These are phyloP conservation scores for Lactifluus hygrophoroides DNA, from an alignment of 768 basidiomycete genomes.

Conservation along the genomic window DNA sequence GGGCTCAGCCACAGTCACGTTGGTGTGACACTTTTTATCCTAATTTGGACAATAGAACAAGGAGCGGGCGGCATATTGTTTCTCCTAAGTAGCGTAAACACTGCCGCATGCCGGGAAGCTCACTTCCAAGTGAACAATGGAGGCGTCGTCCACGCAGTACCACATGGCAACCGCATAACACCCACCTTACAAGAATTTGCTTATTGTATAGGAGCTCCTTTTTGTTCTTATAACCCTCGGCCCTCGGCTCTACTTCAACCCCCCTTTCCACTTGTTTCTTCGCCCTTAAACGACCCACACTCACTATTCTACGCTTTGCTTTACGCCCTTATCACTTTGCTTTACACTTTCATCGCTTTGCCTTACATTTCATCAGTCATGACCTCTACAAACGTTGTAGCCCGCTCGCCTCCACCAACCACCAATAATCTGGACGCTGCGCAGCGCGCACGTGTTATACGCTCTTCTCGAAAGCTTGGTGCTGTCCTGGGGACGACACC, in stretches of 20 bases:
- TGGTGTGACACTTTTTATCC: neutral
- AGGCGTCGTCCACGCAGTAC: too few species aligned
- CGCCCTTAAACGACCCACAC: neutral
- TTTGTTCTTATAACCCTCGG: constrained; percentile 8
- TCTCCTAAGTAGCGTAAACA: neutral
- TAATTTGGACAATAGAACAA: neutral
- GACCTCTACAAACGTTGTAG: neutral
- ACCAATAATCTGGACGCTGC: constrained; percentile 13
- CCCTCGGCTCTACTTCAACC: neutral
- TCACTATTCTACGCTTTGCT: neutral
- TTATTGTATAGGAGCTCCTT: neutral
- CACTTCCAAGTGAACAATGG: too few species aligned
- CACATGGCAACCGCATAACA: constrained; percentile 10
- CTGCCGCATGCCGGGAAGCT: too few species aligned
- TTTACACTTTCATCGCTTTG: neutral
- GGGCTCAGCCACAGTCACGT: too few species aligned
- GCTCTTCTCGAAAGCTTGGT: constrained; percentile 20
- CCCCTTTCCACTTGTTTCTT: neutral
- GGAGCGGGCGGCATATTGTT: neutral
- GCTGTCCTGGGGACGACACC: constrained; percentile 19
- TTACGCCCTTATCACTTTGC: neutral
- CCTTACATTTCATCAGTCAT: neutral
- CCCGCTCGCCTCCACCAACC: constrained; percentile 7
- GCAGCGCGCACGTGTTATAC: constrained; percentile 18
- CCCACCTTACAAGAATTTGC: neutral